Percentiles rank a stretch among this genome's conserved stretches.
Evolutionary conservation across 345 rosid genomes (phyloP).

Genomic region (Hibiscus mutabilis): DNA sequence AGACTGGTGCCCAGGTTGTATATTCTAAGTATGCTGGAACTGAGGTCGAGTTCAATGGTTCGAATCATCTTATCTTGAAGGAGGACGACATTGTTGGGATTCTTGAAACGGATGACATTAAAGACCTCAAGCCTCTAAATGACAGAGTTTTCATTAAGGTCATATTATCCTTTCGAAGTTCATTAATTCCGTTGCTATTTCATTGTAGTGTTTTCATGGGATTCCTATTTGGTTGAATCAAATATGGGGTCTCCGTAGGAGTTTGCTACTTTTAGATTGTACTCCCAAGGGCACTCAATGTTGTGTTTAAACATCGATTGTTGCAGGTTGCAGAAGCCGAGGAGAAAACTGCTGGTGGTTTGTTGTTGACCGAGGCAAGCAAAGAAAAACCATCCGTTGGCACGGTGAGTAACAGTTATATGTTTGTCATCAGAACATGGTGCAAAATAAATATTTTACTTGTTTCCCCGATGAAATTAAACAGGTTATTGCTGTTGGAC

Average conservation of each 20-base stretch:
- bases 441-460: background rate
- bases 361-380: background rate
- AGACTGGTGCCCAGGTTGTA: background rate
- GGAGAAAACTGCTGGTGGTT: background rate
- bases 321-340: background rate
- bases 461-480: background rate
- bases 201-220: too few relatives aligned
- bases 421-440: background rate
- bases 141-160: background rate
- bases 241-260: too few relatives aligned
- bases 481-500: conserved; percentile 83
- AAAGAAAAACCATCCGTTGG: background rate
- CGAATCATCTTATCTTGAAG: background rate
- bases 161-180: background rate
- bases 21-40: background rate
- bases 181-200: too few relatives aligned
- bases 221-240: too few relatives aligned
- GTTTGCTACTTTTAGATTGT: too few relatives aligned
- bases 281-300: background rate
- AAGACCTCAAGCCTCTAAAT: background rate
- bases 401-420: background rate
- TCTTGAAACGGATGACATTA: background rate
- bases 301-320: background rate
- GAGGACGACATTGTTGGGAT: background rate
- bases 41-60: background rate